phyloP scores from a whole-genome alignment of 768 basidiomycete genomes.

The Lentinula lateritia region DNA sequence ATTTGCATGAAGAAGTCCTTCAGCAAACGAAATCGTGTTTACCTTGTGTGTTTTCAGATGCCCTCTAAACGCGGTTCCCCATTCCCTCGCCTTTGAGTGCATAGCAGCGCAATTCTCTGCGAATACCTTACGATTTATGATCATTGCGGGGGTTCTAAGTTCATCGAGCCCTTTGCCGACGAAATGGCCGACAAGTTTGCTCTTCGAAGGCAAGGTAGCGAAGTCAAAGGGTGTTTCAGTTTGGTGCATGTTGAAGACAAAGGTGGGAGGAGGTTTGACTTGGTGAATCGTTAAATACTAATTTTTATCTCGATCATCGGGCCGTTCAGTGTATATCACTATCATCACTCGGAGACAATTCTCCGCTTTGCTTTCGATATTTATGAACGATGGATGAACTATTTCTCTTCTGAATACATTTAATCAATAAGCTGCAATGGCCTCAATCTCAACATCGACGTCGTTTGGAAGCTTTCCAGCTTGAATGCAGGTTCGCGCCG shows the following conservation, averaged over 20 bases:
- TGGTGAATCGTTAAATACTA: neutral
- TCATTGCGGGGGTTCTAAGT: slow-evolving; percentile 71
- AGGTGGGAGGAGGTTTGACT: neutral
- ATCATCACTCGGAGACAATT: neutral
- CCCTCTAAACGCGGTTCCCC: slow-evolving; percentile 70
- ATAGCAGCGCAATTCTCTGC: slow-evolving; percentile 69
- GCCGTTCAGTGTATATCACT: neutral
- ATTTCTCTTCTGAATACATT: neutral
- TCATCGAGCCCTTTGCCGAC: slow-evolving; percentile 48
- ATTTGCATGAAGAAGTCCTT: slow-evolving; percentile 6
- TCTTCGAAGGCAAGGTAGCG: slow-evolving; percentile 37
- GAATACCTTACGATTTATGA: slow-evolving; percentile 72
- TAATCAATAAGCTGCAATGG: slow-evolving; percentile 41
- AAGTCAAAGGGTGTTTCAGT: slow-evolving; percentile 42
- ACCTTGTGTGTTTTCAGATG: slow-evolving; percentile 88
- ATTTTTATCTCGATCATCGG: neutral
- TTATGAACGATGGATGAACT: neutral
- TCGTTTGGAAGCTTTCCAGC: slow-evolving; percentile 63
- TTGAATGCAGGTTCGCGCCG: slow-evolving; percentile 73
- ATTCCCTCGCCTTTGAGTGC: slow-evolving; percentile 58
- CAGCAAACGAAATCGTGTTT: neutral
- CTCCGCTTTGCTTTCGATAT: neutral
- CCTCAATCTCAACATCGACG: slow-evolving; percentile 72
- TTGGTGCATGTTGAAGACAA: slow-evolving; percentile 22
- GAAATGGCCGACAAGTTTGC: slow-evolving; percentile 47